Evolutionary conservation across 495 filamentous ascomycete species (phyloP).

Genomic region (Usnea hakonensis): DNA sequence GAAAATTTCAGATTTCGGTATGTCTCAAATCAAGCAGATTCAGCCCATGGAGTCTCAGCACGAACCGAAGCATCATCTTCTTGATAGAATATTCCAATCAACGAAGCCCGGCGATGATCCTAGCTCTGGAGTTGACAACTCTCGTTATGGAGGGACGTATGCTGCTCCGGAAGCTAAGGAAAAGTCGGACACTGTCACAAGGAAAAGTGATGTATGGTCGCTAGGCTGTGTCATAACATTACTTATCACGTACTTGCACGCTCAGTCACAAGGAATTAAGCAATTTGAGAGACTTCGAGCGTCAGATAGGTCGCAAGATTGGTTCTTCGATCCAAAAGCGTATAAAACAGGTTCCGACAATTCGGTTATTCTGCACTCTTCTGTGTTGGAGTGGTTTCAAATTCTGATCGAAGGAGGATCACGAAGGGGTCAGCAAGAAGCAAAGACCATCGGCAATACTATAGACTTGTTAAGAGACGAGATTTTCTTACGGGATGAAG

Average conservation of each 20-base stretch:
- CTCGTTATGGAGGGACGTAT: constrained; percentile 9
- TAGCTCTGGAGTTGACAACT: constrained; percentile 2
- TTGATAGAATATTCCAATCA: constrained; percentile 1
- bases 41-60: not conserved
- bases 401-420: too few species aligned
- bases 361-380: too few species aligned
- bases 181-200: not conserved
- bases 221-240: not conserved
- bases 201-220: constrained; percentile 6
- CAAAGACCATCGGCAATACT: not conserved
- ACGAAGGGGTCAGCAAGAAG: not conserved
- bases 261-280: not conserved
- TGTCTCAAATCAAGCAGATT: constrained; percentile 8
- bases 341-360: too few species aligned
- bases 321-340: too few species aligned
- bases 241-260: not conserved
- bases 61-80: not conserved
- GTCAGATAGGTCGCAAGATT: not conserved
- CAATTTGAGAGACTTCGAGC: not conserved
- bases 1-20: constrained; percentile 12
- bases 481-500: not conserved
- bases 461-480: not conserved
- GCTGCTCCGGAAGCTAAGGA: constrained; percentile 6
- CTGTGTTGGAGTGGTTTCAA: too few species aligned
- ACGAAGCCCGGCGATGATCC: not conserved